These are phyloP conservation scores for Cardamine occulta DNA, from an alignment of 345 rosid species.

Conservation along the genomic window DNA sequence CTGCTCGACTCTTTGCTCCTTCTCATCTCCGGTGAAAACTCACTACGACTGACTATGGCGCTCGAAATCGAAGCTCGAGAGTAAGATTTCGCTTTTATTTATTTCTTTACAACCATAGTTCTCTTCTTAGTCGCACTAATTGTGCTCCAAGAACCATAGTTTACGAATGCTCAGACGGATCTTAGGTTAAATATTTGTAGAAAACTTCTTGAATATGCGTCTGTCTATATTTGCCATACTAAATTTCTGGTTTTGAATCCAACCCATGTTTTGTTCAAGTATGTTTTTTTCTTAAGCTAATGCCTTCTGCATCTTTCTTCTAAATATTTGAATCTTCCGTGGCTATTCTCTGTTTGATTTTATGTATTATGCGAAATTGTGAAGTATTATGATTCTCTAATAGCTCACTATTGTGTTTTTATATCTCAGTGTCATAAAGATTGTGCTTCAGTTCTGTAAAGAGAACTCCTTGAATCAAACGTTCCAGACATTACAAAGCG, in stretches of 20 bases:
- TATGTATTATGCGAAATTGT: not conserved
- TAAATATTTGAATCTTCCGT: not conserved
- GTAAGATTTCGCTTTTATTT: conserved; percentile 48
- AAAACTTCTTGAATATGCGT: not conserved
- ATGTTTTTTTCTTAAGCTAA: conserved; percentile 6
- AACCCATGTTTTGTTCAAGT: not conserved
- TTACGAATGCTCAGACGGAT: conserved; percentile 24
- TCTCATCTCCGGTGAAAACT: conserved; percentile 36
- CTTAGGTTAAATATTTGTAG: conserved; percentile 30
- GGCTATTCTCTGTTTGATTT: not conserved
- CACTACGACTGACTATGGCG: conserved; percentile 54
- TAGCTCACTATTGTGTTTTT: not conserved
- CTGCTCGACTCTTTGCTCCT: not conserved
- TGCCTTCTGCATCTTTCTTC: not conserved
- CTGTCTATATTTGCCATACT: not conserved
- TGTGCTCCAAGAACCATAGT: conserved; percentile 13
- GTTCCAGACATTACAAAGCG: conserved; percentile 88
- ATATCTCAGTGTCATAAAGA: conserved; percentile 81
- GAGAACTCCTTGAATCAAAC: conserved; percentile 94
- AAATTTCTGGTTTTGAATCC: not conserved
- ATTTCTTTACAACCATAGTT: not conserved
- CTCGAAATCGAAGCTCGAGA: conserved; percentile 97
- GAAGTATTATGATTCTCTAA: not conserved
- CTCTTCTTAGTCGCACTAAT: not conserved
- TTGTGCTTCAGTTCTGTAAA: conserved; percentile 97